Evolutionary conservation across 2,329 filamentous ascomycete species (phyloP), one percentile per base, ranked within the genome.

Genomic region (Phialemoniopsis sp.): DNA sequence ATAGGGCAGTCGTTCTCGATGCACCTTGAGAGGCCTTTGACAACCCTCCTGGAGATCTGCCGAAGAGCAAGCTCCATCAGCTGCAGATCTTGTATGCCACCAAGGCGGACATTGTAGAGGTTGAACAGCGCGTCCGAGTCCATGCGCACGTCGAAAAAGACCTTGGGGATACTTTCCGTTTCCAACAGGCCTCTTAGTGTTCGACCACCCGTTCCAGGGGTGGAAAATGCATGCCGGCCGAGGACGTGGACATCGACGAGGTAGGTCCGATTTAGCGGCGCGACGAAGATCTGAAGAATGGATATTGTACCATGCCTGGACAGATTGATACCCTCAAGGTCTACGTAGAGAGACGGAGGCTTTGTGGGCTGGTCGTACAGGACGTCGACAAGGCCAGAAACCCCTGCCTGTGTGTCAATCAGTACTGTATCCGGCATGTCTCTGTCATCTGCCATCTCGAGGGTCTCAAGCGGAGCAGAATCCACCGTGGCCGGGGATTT

Each of bases 41-140:
- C 31, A 28, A 35, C 48, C 2, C 15, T 46, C 33, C 43, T 50
- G 21, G 6, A 6, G 6, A 6, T 10, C 14, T 15, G 18, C 14
- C 48, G 50, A 16, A 49, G 40, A 1, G 48, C 50, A 29, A 53
- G 55, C 40, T 58, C 54, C 5, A 59, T 38, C 8, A 59, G 51
- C 41, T 60, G 56, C 10, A 60, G 35, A 38, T 60, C 54, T 4
- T 39, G 38, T 2, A 55, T 50, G 34, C 51, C 48, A 3, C 39
- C 45, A 7, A 59, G 47, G 8, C 36, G 18, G 14, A 59, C 44
- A 1, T 33, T 8, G 43, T 49, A 49, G 29, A 43, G 46, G 2
- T 48, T 32, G 44, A 44, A 55, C 2, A 58, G 49, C 3, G 53
- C 51, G 21, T 56, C 54, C 29, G 55, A 46, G 37, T 51, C 48